A percentile compares a stretch with the other conserved stretches of the same genome.
Conservation (phyloP, 805 yeast species). For the Yamadazyma takamatsuzukensis region DNA sequence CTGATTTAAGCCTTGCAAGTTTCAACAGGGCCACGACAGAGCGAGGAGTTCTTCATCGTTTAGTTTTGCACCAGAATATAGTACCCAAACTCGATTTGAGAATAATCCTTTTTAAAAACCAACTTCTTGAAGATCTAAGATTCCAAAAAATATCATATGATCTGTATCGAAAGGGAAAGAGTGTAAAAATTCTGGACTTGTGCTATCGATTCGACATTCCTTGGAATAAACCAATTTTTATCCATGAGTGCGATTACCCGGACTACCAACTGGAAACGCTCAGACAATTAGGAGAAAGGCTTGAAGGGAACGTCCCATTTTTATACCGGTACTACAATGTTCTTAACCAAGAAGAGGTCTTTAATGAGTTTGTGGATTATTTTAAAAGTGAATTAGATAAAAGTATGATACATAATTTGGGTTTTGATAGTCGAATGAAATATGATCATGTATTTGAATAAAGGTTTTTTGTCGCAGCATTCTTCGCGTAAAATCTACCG, state of each 20-base stretch:
- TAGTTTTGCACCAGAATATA: background rate
- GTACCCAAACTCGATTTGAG: too few relatives aligned
- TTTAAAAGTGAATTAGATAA: background rate
- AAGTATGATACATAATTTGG: too few relatives aligned
- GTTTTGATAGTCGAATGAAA: constrained; percentile 2
- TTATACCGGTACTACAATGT: constrained; percentile 5
- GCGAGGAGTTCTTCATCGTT: constrained; percentile 3
- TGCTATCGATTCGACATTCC: constrained; percentile 6
- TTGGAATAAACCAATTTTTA: constrained; percentile 1
- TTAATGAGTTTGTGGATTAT: constrained; percentile 1
- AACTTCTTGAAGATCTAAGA: constrained; percentile 7
- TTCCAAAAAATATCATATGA: constrained; percentile 6
- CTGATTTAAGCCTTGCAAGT: background rate
- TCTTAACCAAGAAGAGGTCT: background rate
- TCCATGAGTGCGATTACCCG: constrained; percentile 13
- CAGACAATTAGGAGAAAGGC: background rate
- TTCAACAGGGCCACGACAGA: constrained; percentile 3
- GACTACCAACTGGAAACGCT: constrained; percentile 12
- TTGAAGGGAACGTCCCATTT: constrained; percentile 1
- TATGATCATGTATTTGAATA: constrained; percentile 1
- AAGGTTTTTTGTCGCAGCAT: too few relatives aligned
- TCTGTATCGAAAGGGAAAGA: constrained; percentile 4
- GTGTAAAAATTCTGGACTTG: background rate
- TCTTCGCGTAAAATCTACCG: too few relatives aligned
- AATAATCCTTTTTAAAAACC: constrained; percentile 10